phyloP scores from a whole-genome alignment of 2,329 filamentous ascomycete genomes.

The Colletotrichum sp. region DNA sequence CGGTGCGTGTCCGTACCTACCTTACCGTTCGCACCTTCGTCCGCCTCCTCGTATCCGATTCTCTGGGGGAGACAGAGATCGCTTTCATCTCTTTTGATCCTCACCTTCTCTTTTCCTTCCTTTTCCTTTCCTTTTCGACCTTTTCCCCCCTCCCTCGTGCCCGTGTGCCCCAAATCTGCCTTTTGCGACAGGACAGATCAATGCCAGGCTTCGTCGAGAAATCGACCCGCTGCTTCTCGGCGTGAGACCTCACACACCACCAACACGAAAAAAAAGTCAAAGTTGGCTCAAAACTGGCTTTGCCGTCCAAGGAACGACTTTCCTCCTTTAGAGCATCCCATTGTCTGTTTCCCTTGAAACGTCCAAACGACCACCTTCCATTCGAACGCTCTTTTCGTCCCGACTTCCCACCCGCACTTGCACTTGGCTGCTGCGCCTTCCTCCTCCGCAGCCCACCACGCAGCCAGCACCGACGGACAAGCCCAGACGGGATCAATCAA shows the following conservation, averaged over 20 bases:
- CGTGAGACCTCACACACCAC: background rate
- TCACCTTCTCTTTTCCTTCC: constrained; percentile 2
- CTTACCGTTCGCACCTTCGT: background rate
- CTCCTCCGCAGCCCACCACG: constrained; percentile 1
- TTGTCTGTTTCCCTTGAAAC: background rate
- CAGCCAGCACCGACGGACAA: background rate
- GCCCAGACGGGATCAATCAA: background rate
- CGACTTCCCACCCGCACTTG: background rate
- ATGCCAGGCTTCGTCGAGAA: constrained; percentile 4
- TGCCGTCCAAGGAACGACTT: background rate
- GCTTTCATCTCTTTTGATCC: constrained; percentile 9
- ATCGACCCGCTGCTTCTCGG: background rate
- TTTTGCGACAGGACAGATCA: constrained; percentile 9
- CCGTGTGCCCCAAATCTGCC: background rate
- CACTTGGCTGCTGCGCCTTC: constrained; percentile 15
- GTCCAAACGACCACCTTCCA: background rate
- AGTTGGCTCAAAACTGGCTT: background rate
- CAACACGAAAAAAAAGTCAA: background rate
- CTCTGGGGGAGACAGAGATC: constrained; percentile 20
- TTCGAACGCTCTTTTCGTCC: constrained; percentile 13
- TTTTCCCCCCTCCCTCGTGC: background rate
- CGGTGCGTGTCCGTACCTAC: background rate
- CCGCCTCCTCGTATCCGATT: constrained; percentile 17
- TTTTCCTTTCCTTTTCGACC: background rate
- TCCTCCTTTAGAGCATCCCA: background rate